These are phyloP conservation scores for Malassezia cuniculi DNA, from an alignment of 1,284 basidiomycete species.

Conservation along the genomic window DNA sequence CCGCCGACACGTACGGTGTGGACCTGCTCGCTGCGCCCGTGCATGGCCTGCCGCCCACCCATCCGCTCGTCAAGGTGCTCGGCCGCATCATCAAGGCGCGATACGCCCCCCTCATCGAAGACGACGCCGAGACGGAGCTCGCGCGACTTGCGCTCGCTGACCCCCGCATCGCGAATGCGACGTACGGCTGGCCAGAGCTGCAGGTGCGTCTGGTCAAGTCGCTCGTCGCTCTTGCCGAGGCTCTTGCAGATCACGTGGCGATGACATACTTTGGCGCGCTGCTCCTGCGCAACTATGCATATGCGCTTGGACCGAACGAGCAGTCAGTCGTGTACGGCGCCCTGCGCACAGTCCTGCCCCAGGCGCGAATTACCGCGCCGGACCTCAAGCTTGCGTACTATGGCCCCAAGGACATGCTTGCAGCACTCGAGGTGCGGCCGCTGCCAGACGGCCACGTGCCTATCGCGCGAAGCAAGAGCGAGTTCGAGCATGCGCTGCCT, in stretches of 20 bases:
- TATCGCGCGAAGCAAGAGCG: slow-evolving; percentile 21
- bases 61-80: slow-evolving; percentile 29
- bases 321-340: slow-evolving; percentile 28
- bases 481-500: slow-evolving; percentile 18
- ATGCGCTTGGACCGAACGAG: slow-evolving; percentile 24
- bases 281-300: slow-evolving; percentile 22
- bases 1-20: slow-evolving; percentile 40
- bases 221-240: slow-evolving; percentile 74
- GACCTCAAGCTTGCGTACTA: slow-evolving; percentile 40
- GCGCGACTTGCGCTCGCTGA: slow-evolving; percentile 1
- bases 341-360: slow-evolving; percentile 34
- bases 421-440: slow-evolving; percentile 65
- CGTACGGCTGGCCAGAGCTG: slow-evolving; percentile 80
- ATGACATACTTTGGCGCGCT: slow-evolving; percentile 23
- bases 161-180: slow-evolving; percentile 13
- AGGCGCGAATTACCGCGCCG: slow-evolving; percentile 25
- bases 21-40: slow-evolving; percentile 32
- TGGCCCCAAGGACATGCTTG: slow-evolving; percentile 53
- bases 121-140: background rate
- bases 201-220: slow-evolving; percentile 82
- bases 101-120: slow-evolving; percentile 5
- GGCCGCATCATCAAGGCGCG: slow-evolving; percentile 15
- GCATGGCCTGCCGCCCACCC: slow-evolving; percentile 20
- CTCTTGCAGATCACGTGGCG: slow-evolving; percentile 61
- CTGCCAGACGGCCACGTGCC: slow-evolving; percentile 65